phyloP scores from a whole-genome alignment of 306 rosid species.

The Carpinus viminea region DNA sequence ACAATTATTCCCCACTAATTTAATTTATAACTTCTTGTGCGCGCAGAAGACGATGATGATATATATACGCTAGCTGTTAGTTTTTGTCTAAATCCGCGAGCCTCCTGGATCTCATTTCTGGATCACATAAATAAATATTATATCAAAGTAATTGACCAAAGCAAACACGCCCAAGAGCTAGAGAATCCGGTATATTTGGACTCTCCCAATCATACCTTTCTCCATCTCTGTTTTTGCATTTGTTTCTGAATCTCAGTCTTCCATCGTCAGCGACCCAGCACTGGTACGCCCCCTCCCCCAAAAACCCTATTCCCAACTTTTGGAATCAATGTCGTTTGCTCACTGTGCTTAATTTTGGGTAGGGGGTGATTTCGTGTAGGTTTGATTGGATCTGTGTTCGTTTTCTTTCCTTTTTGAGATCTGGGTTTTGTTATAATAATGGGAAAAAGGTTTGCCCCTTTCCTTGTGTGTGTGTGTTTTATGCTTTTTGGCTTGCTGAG shows the following conservation, averaged over 20 bases:
- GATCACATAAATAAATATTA: constrained; percentile 4
- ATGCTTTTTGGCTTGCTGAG: constrained; percentile 29
- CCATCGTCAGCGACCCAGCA: constrained; percentile 23
- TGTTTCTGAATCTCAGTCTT: constrained; percentile 53
- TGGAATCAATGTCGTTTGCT: constrained; percentile 3
- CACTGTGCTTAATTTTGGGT: constrained; percentile 7
- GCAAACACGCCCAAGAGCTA: constrained; percentile 7
- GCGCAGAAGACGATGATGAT: background rate
- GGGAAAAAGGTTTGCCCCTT: constrained; percentile 18
- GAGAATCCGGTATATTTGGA: constrained; percentile 53
- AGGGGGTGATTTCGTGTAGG: constrained; percentile 17
- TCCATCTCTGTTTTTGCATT: constrained; percentile 35
- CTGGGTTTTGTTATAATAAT: constrained; percentile 22
- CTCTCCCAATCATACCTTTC: constrained; percentile 30
- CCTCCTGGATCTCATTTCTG: constrained; percentile 33
- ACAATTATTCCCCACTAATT: constrained; percentile 1
- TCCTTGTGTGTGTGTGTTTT: background rate
- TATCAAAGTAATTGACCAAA: constrained; percentile 23
- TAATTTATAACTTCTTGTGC: background rate
- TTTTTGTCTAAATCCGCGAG: constrained; percentile 21
- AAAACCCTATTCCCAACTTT: constrained; percentile 56
- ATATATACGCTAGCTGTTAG: background rate
- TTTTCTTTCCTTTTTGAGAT: constrained; percentile 38
- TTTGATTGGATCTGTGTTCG: constrained; percentile 49
- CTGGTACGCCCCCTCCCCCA: constrained; percentile 36